A percentile compares a stretch with the other conserved stretches of the same genome.
Evolutionary conservation across 192 early-diverging fungal genomes (phyloP).

Genomic region (Backusella mclennaniae): DNA sequence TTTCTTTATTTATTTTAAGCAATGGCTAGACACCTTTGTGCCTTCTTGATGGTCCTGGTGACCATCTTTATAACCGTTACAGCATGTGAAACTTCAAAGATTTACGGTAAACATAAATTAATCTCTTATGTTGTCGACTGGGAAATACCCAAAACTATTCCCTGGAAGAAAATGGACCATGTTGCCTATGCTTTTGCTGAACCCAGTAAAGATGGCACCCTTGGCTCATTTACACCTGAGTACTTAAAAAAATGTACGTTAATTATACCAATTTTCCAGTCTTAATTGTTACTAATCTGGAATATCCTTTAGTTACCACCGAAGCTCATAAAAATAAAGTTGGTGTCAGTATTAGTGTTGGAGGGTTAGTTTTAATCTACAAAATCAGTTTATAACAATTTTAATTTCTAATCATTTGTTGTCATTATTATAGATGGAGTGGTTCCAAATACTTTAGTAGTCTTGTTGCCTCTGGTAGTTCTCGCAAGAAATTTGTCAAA

Average conservation of each 20-base stretch:
- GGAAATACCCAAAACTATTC: conserved; percentile 29
- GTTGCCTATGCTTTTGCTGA: conserved; percentile 58
- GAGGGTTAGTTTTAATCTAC: conserved; percentile 19
- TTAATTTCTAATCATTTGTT: neutral
- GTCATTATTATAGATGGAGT: conserved; percentile 31
- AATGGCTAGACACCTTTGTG: neutral
- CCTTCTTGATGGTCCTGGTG: neutral
- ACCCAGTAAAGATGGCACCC: conserved; percentile 26
- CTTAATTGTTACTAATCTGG: neutral
- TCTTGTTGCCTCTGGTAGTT: conserved; percentile 11
- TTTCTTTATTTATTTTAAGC: neutral
- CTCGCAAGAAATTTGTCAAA: conserved; percentile 35
- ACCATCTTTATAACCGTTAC: neutral
- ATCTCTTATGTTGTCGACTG: conserved; percentile 22
- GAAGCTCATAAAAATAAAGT: conserved; percentile 26
- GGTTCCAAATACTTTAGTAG: conserved; percentile 33
- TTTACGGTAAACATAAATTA: conserved; percentile 9
- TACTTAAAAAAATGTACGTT: neutral
- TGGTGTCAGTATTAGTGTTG: conserved; percentile 31
- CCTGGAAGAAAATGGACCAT: conserved; percentile 51
- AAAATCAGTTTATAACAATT: neutral
- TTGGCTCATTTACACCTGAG: neutral
- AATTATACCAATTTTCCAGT: neutral
- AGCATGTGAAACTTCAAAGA: neutral
- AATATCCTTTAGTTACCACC: conserved; percentile 12